phyloP scores from a whole-genome alignment of 2,329 filamentous ascomycete genomes.

The Neonectria ditissima region DNA sequence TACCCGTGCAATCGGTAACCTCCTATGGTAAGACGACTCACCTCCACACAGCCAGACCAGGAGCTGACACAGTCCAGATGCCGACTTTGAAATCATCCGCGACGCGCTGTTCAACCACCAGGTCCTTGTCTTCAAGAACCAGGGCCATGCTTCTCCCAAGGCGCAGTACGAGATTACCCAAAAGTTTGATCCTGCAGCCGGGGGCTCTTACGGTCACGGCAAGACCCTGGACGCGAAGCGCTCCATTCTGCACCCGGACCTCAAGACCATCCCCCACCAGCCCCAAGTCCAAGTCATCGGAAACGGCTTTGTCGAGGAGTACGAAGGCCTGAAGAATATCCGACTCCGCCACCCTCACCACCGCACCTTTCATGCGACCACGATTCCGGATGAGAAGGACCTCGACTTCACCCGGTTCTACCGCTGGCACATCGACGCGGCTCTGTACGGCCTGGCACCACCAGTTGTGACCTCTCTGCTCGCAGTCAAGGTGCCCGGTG shows the following conservation, averaged over 20 bases:
- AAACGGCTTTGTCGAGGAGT: constrained; percentile 76
- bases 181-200: constrained; percentile 75
- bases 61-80: constrained; percentile 57
- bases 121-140: constrained; percentile 78
- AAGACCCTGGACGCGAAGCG: constrained; percentile 75
- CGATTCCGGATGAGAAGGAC: constrained; percentile 67
- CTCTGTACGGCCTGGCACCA: constrained; percentile 80
- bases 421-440: constrained; percentile 85
- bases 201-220: constrained; percentile 78
- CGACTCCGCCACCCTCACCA: constrained; percentile 81
- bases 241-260: constrained; percentile 79
- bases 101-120: constrained; percentile 76
- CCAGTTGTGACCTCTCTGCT: constrained; percentile 79
- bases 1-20: constrained; percentile 72
- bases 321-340: constrained; percentile 77
- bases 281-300: constrained; percentile 82
- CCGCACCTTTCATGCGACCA: constrained; percentile 77
- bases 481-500: constrained; percentile 78
- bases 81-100: constrained; percentile 72
- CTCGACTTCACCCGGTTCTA: constrained; percentile 71
- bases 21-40: constrained; percentile 61
- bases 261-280: constrained; percentile 84
- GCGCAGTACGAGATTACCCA: constrained; percentile 81
- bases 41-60: background rate
- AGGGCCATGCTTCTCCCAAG: constrained; percentile 71